Percentiles rank a stretch among this genome's conserved stretches.
Evolutionary conservation across 2,329 filamentous ascomycete species (phyloP).

Genomic region (Metarhizium brunneum): DNA sequence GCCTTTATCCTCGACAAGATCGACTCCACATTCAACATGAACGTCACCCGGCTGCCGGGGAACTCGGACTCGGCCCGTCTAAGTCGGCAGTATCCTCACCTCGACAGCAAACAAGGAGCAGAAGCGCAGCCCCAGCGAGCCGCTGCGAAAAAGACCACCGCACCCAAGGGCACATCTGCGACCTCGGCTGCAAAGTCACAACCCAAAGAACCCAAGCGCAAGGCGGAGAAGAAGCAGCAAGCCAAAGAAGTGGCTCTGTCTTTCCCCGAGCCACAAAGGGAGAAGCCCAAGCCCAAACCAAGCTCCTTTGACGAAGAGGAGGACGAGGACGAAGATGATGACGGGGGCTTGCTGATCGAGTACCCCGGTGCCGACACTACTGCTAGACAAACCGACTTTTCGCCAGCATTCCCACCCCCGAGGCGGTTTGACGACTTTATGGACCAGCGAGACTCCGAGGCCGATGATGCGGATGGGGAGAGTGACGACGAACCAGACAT

Average conservation of each 20-base stretch:
- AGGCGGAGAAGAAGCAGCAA: constrained; percentile 25
- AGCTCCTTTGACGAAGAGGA: constrained; percentile 33
- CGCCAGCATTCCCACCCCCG: constrained; percentile 36
- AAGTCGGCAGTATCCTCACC: constrained; percentile 56
- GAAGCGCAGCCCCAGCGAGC: constrained; percentile 16
- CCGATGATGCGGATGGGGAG: constrained; percentile 35
- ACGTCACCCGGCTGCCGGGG: constrained; percentile 61
- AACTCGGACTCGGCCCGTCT: constrained; percentile 56
- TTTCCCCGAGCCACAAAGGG: constrained; percentile 20
- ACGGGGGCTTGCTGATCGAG: constrained; percentile 49
- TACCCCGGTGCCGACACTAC: constrained; percentile 42
- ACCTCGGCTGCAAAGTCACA: constrained; percentile 5
- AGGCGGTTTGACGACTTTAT: constrained; percentile 46
- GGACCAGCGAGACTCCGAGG: constrained; percentile 35
- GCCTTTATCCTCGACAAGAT: constrained; percentile 76
- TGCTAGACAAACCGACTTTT: constrained; percentile 32
- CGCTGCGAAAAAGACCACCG: constrained; percentile 15
- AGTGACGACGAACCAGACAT: constrained; percentile 38
- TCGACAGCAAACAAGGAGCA: constrained; percentile 30
- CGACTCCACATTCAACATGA: constrained; percentile 80
- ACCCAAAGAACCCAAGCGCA: constrained; percentile 15
- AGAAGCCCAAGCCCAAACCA: constrained; percentile 19
- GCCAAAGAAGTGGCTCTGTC: constrained; percentile 27
- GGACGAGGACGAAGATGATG: constrained; percentile 46
- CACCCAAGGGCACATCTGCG: constrained; percentile 10